phyloP scores from a whole-genome alignment of 1,284 basidiomycete genomes.

The Melampsora americana region DNA sequence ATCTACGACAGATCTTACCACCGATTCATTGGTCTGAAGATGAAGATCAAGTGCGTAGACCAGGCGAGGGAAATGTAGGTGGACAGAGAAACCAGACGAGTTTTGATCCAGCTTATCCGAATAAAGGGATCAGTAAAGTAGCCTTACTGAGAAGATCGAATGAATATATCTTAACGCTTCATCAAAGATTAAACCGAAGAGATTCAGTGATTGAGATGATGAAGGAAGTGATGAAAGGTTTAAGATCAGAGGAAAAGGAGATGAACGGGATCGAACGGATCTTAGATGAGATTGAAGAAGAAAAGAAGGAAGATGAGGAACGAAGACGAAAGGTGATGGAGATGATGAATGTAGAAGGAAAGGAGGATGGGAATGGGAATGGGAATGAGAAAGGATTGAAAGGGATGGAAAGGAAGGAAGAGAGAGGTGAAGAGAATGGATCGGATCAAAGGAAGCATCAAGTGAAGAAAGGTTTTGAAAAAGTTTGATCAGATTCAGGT shows the following conservation, averaged over 20 bases:
- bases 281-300: neutral
- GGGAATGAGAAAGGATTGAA: neutral
- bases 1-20: constrained; percentile 79
- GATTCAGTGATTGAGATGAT: constrained; percentile 24
- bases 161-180: constrained; percentile 13
- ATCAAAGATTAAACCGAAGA: constrained; percentile 24
- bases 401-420: too few species aligned
- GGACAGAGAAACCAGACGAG: constrained; percentile 48
- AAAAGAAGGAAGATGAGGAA: neutral
- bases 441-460: too few species aligned
- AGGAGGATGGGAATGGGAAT: neutral
- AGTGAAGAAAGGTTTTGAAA: too few species aligned
- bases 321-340: neutral
- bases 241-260: neutral
- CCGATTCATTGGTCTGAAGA: constrained; percentile 60
- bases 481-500: too few species aligned
- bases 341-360: neutral
- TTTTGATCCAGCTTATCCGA: constrained; percentile 23
- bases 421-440: too few species aligned
- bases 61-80: constrained; percentile 52
- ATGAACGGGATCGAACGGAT: neutral
- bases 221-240: constrained; percentile 9
- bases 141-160: constrained; percentile 50
- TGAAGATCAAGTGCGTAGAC: constrained; percentile 47
- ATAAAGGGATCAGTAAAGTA: constrained; percentile 48